These are phyloP conservation scores for Thelephora terrestris DNA, from an alignment of 1,284 basidiomycete genomes.

Conservation along the genomic window DNA sequence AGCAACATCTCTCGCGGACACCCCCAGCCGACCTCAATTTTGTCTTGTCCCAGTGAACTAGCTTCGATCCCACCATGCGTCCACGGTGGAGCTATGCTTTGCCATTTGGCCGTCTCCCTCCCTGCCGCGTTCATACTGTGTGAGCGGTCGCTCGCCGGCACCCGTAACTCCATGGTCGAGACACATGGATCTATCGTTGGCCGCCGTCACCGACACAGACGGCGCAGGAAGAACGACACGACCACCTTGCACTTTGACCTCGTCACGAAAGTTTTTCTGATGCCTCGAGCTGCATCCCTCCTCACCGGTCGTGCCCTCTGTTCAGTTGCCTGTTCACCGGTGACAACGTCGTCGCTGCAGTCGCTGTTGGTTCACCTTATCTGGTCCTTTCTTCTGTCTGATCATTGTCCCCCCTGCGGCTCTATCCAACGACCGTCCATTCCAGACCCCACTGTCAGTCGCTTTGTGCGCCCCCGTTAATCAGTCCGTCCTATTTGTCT, in stretches of 20 bases:
- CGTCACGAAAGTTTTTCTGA: background rate
- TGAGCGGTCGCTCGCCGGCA: background rate
- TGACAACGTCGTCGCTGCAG: background rate
- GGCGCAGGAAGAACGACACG: background rate
- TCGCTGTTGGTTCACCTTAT: background rate
- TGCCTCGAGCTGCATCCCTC: background rate
- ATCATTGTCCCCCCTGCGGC: background rate
- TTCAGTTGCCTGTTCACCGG: background rate
- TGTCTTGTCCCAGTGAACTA: background rate
- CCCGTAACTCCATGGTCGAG: no score
- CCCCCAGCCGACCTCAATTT: background rate
- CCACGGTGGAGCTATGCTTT: background rate
- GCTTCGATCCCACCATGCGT: background rate
- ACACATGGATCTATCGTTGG: background rate
- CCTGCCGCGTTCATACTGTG: background rate
- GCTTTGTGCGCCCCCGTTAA: background rate
- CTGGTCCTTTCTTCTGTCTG: background rate
- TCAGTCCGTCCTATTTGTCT: no score
- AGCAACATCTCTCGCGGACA: background rate
- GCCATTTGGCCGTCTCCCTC: background rate
- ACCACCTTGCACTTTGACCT: slow-evolving; percentile 1
- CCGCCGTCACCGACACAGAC: no score
- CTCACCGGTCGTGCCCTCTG: background rate
- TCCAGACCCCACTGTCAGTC: slow-evolving; percentile 2
- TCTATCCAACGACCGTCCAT: slow-evolving; percentile 1